A percentile compares a stretch with the other conserved stretches of the same genome.
Conservation (phyloP, 164 flowering plant species). For the Chimonanthus praecox region DNA sequence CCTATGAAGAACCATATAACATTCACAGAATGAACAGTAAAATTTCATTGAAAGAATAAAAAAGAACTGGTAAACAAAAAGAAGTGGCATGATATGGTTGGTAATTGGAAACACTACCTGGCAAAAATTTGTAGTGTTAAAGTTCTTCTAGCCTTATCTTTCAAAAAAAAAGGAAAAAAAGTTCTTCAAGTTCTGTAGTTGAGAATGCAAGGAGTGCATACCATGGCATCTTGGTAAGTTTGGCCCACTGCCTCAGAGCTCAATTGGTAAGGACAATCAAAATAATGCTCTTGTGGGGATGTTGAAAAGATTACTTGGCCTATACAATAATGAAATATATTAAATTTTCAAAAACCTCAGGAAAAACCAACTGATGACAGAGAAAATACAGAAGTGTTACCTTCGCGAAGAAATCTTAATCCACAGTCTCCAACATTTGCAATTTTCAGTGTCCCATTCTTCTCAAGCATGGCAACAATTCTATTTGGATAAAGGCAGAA, state of each 20-base stretch:
- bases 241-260: conserved; percentile 79
- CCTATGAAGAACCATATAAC: no score
- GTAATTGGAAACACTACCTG: no score
- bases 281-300: conserved; percentile 88
- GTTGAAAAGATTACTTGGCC: conserved; percentile 61
- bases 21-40: no score
- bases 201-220: conserved; percentile 10
- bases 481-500: conserved; percentile 22
- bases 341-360: background rate
- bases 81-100: no score
- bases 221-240: conserved; percentile 84
- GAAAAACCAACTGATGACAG: background rate
- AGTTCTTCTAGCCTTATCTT: no score
- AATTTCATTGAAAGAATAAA: no score
- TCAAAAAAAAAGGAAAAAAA: no score
- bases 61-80: no score
- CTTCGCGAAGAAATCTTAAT: conserved; percentile 56
- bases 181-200: background rate
- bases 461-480: conserved; percentile 83
- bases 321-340: conserved; percentile 18
- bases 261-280: conserved; percentile 93
- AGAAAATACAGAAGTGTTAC: conserved; percentile 21
- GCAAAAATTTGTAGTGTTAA: no score
- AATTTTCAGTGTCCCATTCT: conserved; percentile 58
- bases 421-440: conserved; percentile 98